These are phyloP conservation scores for Atkinsonella texensis DNA, from an alignment of 2,329 filamentous ascomycete species.

Conservation along the genomic window DNA sequence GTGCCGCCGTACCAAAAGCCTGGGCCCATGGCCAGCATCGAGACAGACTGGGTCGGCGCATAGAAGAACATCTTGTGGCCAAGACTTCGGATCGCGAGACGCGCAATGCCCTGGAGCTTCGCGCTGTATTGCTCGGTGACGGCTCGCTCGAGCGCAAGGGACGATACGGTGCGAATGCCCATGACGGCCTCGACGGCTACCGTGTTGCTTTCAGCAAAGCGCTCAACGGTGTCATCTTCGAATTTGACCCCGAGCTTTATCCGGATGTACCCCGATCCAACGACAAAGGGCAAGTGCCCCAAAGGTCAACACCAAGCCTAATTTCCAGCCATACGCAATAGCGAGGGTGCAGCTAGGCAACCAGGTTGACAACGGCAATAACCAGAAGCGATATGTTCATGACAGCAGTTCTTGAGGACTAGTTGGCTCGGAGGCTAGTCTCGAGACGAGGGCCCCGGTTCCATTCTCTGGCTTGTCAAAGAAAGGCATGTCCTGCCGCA, in stretches of 20 bases:
- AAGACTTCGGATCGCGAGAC: conserved; percentile 17
- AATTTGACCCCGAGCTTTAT: conserved; percentile 36
- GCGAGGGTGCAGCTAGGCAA: conserved; percentile 33
- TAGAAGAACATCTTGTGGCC: conserved; percentile 30
- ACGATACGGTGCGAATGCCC: conserved; percentile 36
- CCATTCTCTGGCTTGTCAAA: conserved; percentile 27
- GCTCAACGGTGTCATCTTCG: conserved; percentile 29
- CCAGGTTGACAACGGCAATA: conserved; percentile 32
- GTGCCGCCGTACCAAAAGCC: conserved; percentile 30
- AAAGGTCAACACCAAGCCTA: conserved; percentile 34
- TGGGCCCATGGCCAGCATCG: conserved; percentile 25
- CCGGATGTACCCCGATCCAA: conserved; percentile 32
- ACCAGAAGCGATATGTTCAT: conserved; percentile 35
- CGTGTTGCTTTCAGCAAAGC: conserved; percentile 34
- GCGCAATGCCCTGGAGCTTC: conserved; percentile 20
- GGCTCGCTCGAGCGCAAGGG: conserved; percentile 32
- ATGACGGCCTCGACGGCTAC: conserved; percentile 37
- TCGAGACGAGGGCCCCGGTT: conserved; percentile 26
- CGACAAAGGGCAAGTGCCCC: conserved; percentile 34
- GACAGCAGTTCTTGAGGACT: conserved; percentile 39
- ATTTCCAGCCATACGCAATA: conserved; percentile 35
- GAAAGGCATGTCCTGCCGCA: conserved; percentile 42
- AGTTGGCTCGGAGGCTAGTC: conserved; percentile 27
- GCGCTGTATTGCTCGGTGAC: conserved; percentile 25
- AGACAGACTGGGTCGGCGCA: conserved; percentile 27